Percentiles rank a stretch among this genome's conserved stretches.
Conservation (phyloP, 345 rosid species). For the Dipteronia sinensis region DNA sequence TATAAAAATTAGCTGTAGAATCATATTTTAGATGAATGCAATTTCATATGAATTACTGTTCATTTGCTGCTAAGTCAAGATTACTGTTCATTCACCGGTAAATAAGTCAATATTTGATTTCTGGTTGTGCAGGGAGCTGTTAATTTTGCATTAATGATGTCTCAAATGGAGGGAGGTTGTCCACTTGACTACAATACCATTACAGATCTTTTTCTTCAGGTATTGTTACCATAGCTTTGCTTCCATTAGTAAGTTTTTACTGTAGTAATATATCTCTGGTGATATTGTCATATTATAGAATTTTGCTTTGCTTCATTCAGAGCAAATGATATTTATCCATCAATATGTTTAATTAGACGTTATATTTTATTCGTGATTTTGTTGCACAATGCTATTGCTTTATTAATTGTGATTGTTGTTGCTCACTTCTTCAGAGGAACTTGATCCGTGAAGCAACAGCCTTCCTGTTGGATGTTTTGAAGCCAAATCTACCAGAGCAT, state of each 20-base stretch:
- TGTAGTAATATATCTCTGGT: background rate
- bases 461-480: constrained; percentile 90
- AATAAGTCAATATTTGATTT: constrained; percentile 15
- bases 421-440: constrained; percentile 62
- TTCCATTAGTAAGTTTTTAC: background rate
- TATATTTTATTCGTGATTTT: background rate
- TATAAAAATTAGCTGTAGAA: background rate
- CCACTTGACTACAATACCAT: constrained; percentile 96
- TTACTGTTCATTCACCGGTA: background rate
- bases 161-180: constrained; percentile 99
- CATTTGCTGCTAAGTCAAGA: background rate
- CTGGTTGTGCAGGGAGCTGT: constrained; percentile 81
- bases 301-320: background rate
- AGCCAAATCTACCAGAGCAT: constrained; percentile 95
- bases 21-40: constrained; percentile 7
- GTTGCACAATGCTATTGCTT: background rate
- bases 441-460: constrained; percentile 99
- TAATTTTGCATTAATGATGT: constrained; percentile 99
- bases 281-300: background rate
- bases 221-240: constrained; percentile 27
- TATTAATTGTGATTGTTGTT: background rate
- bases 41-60: background rate
- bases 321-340: background rate
- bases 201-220: constrained; percentile 99
- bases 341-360: background rate